Evolutionary conservation across 441 rosid species (phyloP).

Genomic region (Oxalis stricta): DNA sequence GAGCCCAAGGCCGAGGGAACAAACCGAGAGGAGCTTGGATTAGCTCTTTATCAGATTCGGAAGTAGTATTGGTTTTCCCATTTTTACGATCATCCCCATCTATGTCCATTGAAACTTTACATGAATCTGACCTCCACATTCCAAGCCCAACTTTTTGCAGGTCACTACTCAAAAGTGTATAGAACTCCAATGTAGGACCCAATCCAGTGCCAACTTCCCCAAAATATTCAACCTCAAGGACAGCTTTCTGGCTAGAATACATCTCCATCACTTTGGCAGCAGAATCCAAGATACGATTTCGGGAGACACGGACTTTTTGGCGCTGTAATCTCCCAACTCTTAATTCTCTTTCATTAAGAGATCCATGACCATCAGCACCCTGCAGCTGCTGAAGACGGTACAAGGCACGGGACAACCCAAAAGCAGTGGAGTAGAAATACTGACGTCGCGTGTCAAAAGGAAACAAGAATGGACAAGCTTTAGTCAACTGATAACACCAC

Average conservation of each 20-base stretch:
- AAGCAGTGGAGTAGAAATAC: conserved; percentile 95
- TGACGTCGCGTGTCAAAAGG: conserved; percentile 97
- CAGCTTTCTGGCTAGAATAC: conserved; percentile 98
- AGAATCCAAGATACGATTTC: conserved; percentile 95
- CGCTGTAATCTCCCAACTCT: conserved; percentile 96
- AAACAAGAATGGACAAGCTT: conserved; percentile 95
- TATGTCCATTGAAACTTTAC: conserved; percentile 39
- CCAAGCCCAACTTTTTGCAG: conserved; percentile 75
- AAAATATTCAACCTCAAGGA: conserved; percentile 99
- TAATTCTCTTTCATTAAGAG: conserved; percentile 76
- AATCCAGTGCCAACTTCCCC: conserved; percentile 99
- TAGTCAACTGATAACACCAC: conserved; percentile 96
- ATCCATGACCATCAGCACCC: conserved; percentile 95
- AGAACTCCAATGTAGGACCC: conserved; percentile 98
- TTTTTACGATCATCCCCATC: conserved; percentile 41
- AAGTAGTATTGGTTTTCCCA: conserved; percentile 22
- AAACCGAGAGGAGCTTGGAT: conserved; percentile 80
- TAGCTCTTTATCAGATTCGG: conserved; percentile 27
- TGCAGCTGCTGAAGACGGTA: conserved; percentile 98
- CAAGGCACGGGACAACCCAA: conserved; percentile 96
- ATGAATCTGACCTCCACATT: conserved; percentile 86
- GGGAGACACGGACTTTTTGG: conserved; percentile 97
- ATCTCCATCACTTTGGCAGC: conserved; percentile 99
- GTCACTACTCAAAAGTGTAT: conserved; percentile 93
- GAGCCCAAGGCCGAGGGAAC: conserved; percentile 95